Evolutionary conservation across 2,329 filamentous ascomycete genomes (phyloP).

Genomic region (Ophiostoma sp.): DNA sequence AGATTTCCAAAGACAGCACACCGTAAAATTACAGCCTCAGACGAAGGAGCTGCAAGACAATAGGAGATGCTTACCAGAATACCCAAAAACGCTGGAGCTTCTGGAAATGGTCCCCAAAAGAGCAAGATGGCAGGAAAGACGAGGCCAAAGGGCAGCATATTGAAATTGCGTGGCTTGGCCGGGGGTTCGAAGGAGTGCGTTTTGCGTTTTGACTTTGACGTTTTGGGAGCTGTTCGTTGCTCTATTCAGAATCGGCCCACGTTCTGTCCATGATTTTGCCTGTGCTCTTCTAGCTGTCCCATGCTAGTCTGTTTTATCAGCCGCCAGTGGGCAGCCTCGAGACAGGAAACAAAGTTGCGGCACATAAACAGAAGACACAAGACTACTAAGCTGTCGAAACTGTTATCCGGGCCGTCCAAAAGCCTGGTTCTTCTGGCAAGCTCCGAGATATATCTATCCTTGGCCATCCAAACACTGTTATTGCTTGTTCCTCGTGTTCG

Average conservation of each 20-base stretch:
- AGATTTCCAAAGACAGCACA: neutral
- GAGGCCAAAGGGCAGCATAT: neutral
- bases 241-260: neutral
- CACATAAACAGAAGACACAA: neutral
- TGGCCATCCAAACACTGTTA: neutral
- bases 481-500: neutral
- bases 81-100: neutral
- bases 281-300: neutral
- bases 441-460: neutral
- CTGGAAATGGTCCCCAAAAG: neutral
- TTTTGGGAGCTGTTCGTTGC: neutral
- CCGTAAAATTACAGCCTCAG: neutral
- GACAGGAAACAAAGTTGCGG: neutral
- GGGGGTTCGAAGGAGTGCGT: neutral
- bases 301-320: neutral
- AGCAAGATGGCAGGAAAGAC: neutral
- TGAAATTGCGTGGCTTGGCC: slow-evolving; percentile 11
- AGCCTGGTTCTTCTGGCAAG: neutral
- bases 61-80: neutral
- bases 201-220: neutral
- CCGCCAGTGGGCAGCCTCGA: neutral
- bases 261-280: neutral
- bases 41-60: neutral
- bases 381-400: neutral
- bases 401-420: neutral